Conservation (phyloP, 2,329 filamentous ascomycete species). For the Dryadomyces quercus-mongolicae region DNA sequence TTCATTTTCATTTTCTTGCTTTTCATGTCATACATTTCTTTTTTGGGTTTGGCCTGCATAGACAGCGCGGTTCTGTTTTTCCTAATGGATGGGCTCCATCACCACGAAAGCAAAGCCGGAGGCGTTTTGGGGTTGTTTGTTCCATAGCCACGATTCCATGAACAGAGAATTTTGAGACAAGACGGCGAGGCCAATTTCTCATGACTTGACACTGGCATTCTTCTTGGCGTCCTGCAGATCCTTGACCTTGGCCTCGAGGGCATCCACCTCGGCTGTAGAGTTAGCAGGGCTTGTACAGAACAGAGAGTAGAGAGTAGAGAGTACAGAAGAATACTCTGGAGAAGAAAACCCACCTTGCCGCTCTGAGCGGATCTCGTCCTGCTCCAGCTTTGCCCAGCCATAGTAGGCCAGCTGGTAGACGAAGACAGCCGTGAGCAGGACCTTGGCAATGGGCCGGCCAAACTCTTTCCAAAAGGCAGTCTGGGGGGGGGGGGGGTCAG, state of each 20-base stretch:
- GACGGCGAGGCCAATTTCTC: too few species aligned
- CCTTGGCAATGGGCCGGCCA: constrained; percentile 60
- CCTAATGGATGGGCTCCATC: background rate
- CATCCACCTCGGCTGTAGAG: constrained; percentile 17
- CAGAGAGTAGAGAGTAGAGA: background rate
- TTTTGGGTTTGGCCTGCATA: background rate
- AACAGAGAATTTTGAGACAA: too few species aligned
- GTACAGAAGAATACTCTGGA: background rate
- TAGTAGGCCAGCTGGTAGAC: constrained; percentile 71
- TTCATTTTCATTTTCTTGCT: too few species aligned
- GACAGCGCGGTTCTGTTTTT: background rate
- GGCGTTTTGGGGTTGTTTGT: background rate
- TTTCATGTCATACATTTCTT: background rate
- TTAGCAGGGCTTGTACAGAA: background rate
- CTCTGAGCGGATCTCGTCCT: constrained; percentile 51
- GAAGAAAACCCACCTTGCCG: constrained; percentile 36
- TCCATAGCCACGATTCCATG: background rate
- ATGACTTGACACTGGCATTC: background rate
- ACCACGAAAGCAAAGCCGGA: background rate
- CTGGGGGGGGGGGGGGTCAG: background rate
- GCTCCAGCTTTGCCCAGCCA: constrained; percentile 62
- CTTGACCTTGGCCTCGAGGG: constrained; percentile 25
- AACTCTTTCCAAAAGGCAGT: constrained; percentile 59
- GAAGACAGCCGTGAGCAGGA: constrained; percentile 61
- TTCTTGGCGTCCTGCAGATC: constrained; percentile 17